phyloP scores from a whole-genome alignment of 768 basidiomycete genomes.

The Rhizopogon vinicolor region DNA sequence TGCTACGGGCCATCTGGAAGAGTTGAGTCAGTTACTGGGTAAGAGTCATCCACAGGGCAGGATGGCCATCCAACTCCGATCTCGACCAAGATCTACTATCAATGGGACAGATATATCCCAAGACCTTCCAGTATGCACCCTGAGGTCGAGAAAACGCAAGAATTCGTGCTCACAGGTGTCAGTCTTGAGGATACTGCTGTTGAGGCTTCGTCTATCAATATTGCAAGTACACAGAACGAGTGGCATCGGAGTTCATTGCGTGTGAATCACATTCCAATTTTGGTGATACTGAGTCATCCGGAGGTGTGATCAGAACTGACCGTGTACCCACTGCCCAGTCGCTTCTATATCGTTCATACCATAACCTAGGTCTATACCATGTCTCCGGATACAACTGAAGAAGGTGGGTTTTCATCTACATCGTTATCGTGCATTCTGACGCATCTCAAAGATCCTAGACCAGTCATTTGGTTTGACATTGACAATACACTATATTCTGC shows the following conservation, averaged over 20 bases:
- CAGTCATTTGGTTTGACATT: conserved; percentile 77
- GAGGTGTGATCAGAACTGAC: too few relatives aligned
- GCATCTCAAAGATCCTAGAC: conserved; percentile 43
- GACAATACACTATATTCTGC: conserved; percentile 88
- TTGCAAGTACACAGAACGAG: not conserved
- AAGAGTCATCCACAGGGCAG: conserved; percentile 29
- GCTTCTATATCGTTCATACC: conserved; percentile 7
- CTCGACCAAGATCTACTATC: conserved; percentile 6
- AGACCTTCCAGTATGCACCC: not conserved
- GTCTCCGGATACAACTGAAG: conserved; percentile 13
- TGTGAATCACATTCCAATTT: conserved; percentile 21
- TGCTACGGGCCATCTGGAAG: conserved; percentile 78
- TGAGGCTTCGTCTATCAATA: conserved; percentile 17
- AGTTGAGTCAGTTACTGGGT: conserved; percentile 13
- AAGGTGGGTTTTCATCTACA: conserved; percentile 15
- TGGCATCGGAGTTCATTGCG: conserved; percentile 8
- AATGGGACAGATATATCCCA: not conserved
- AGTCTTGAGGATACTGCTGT: conserved; percentile 40
- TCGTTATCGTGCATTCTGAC: conserved; percentile 2
- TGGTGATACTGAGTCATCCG: not conserved
- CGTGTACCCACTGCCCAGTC: not conserved
- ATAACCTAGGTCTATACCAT: conserved; percentile 6
- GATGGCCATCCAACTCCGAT: conserved; percentile 29
- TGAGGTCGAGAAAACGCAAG: conserved; percentile 9
- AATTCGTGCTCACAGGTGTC: conserved; percentile 34